phyloP scores from a whole-genome alignment of 306 rosid species.

The Quillaja saponaria region DNA sequence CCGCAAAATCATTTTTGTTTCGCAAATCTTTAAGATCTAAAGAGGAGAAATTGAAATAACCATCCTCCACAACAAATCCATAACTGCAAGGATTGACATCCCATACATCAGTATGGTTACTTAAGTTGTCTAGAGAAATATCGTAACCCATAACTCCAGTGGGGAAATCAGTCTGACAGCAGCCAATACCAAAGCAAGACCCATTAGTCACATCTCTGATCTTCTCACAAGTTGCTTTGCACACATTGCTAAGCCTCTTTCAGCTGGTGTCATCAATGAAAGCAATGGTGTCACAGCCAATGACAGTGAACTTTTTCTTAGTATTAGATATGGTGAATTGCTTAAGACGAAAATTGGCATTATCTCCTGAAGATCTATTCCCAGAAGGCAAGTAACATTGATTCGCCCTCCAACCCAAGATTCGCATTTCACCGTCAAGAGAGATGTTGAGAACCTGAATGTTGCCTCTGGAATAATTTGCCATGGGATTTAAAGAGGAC shows the following conservation, averaged over 20 bases:
- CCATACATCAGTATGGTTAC: background rate
- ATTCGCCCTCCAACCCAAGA: background rate
- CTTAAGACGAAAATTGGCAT: background rate
- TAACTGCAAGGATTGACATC: conserved; percentile 26
- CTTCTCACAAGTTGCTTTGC: conserved; percentile 1
- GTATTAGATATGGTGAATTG: conserved; percentile 16
- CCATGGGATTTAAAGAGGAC: background rate
- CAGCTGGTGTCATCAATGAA: background rate
- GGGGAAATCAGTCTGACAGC: conserved; percentile 27
- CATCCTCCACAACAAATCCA: conserved; percentile 19
- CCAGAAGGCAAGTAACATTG: background rate
- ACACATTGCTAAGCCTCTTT: background rate
- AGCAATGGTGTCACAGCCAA: conserved; percentile 35
- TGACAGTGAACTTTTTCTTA: conserved; percentile 27
- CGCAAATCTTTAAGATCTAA: background rate
- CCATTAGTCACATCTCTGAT: background rate
- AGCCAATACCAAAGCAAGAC: conserved; percentile 21
- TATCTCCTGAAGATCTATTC: too few species aligned
- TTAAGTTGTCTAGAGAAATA: background rate
- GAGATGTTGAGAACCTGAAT: conserved; percentile 23
- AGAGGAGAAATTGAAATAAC: conserved; percentile 4
- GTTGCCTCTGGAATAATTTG: background rate
- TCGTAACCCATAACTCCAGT: background rate
- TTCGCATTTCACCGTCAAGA: conserved; percentile 4
- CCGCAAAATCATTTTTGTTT: background rate